These are phyloP conservation scores for Colletotrichum sp. DNA, from an alignment of 2,329 filamentous ascomycete genomes.

Conservation along the genomic window DNA sequence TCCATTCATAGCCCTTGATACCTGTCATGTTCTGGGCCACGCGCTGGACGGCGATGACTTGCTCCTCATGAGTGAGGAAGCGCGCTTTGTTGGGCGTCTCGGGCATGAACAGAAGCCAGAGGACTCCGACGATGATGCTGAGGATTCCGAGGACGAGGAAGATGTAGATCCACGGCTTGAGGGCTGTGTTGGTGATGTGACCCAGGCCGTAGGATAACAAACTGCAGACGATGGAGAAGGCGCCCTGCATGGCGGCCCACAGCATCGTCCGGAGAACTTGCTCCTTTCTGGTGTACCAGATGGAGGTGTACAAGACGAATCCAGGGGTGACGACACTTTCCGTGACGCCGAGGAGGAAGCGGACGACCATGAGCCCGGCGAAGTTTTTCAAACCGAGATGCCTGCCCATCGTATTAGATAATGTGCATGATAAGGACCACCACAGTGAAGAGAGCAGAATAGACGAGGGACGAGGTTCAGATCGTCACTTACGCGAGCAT, in stretches of 20 bases:
- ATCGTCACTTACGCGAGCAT: conserved; percentile 5
- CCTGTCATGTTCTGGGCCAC: conserved; percentile 28
- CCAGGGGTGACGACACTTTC: conserved; percentile 21
- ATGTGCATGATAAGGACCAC: too few species aligned
- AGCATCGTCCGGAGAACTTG: not conserved
- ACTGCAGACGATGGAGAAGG: not conserved
- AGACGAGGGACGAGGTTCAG: too few species aligned
- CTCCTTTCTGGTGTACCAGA: conserved; percentile 18
- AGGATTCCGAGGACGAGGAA: not conserved
- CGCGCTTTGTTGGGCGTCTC: not conserved
- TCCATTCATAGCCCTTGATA: conserved; percentile 28
- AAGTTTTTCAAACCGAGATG: not conserved
- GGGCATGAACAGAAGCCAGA: not conserved
- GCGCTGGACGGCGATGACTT: not conserved
- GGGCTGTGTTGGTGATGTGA: not conserved
- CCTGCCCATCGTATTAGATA: not conserved
- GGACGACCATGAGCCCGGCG: conserved; percentile 8
- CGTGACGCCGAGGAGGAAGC: conserved; percentile 20
- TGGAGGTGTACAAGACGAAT: conserved; percentile 21
- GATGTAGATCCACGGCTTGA: not conserved
- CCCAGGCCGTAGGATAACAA: not conserved
- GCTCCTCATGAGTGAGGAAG: not conserved
- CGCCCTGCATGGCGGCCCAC: not conserved
- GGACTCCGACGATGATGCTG: not conserved
- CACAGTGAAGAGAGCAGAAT: too few species aligned